phyloP scores from a whole-genome alignment of 2,329 filamentous ascomycete genomes.

The Microsporum audouinii region DNA sequence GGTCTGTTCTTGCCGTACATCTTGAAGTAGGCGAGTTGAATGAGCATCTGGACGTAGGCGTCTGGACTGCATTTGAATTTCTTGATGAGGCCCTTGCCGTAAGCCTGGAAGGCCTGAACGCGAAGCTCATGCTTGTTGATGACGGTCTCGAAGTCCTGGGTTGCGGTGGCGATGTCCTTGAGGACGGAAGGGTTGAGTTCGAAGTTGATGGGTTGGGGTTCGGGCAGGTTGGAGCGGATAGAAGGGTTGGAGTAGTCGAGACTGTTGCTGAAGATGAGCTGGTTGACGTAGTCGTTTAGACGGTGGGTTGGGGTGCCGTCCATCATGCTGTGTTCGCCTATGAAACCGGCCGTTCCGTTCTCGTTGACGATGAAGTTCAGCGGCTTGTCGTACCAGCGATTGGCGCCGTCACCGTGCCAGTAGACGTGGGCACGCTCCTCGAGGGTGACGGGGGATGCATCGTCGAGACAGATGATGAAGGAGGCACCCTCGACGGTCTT shows the following conservation, averaged over 20 bases:
- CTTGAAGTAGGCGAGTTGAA: slow-evolving; percentile 95
- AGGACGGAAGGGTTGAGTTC: slow-evolving; percentile 62
- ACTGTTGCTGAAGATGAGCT: slow-evolving; percentile 86
- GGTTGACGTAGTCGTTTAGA: slow-evolving; percentile 85
- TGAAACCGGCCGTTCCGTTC: slow-evolving; percentile 94
- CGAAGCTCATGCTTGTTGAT: slow-evolving; percentile 82
- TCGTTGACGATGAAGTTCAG: slow-evolving; percentile 97
- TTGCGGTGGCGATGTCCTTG: slow-evolving; percentile 66
- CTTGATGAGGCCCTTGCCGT: slow-evolving; percentile 97
- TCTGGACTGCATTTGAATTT: slow-evolving; percentile 98
- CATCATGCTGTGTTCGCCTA: slow-evolving; percentile 99
- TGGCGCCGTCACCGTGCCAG: slow-evolving; percentile 94
- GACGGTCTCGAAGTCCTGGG: slow-evolving; percentile 64
- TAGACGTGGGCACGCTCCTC: slow-evolving; percentile 93
- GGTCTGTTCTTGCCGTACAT: slow-evolving; percentile 98
- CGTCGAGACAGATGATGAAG: slow-evolving; percentile 87
- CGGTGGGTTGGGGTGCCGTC: slow-evolving; percentile 96
- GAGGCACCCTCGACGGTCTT: slow-evolving; percentile 77
- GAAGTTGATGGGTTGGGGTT: slow-evolving; percentile 68
- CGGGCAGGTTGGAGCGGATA: slow-evolving; percentile 70
- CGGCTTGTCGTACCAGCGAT: slow-evolving; percentile 97
- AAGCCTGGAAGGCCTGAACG: slow-evolving; percentile 92
- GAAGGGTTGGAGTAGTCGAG: slow-evolving; percentile 72
- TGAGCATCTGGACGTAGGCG: slow-evolving; percentile 96
- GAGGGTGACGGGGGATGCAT: slow-evolving; percentile 78